Evolutionary conservation across 1,139 yeast species (phyloP).

Genomic region (Debaryomyces udenii): DNA sequence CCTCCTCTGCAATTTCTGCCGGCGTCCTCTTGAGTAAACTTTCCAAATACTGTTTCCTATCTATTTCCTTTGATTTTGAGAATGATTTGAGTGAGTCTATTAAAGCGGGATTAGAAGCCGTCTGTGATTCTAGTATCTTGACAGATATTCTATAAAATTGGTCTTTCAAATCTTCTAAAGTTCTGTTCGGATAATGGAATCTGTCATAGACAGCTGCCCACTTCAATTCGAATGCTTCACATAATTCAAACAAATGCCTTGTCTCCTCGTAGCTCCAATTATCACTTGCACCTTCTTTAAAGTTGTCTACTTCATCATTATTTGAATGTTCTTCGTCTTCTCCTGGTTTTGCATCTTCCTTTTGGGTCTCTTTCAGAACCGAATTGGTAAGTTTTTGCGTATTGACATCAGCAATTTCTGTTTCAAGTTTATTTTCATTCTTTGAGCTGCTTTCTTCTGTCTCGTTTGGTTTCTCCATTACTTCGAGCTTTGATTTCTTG

Average conservation of each 20-base stretch:
- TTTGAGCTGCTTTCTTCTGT: conserved; percentile 11
- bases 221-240: conserved; percentile 74
- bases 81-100: conserved; percentile 56
- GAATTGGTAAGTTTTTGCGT: conserved; percentile 12
- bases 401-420: conserved; percentile 14
- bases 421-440: conserved; percentile 10
- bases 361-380: background rate
- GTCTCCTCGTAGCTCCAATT: conserved; percentile 83
- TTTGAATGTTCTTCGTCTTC: conserved; percentile 5
- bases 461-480: conserved; percentile 20
- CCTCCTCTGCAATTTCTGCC: conserved; percentile 97
- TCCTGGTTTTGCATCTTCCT: background rate
- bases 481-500: conserved; percentile 31
- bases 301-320: conserved; percentile 4
- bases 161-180: conserved; percentile 79
- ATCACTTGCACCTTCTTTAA: background rate
- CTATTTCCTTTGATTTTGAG: conserved; percentile 68
- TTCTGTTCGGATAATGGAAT: conserved; percentile 48
- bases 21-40: conserved; percentile 82
- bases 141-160: conserved; percentile 62
- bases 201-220: conserved; percentile 88
- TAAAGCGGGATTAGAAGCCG: conserved; percentile 48
- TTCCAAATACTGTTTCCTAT: conserved; percentile 79
- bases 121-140: conserved; percentile 49
- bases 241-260: conserved; percentile 68